Evolutionary conservation across 345 rosid species (phyloP), one percentile per base, ranked within the genome.

Genomic region (Geranium brycei): DNA sequence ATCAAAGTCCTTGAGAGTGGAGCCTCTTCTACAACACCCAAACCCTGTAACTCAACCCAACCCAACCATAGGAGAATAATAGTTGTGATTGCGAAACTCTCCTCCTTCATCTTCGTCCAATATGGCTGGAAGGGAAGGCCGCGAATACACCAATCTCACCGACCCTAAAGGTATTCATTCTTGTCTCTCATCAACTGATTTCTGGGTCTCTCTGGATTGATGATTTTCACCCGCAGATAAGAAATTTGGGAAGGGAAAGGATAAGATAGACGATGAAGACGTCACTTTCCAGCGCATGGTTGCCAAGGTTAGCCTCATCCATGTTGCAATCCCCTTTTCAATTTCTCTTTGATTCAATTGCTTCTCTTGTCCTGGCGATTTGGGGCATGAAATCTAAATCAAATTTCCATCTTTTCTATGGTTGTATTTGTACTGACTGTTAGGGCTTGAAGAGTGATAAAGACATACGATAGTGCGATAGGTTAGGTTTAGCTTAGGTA

Each of bases 91-190:
- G n/a, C n/a, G n/a, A n/a, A 23, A 23, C 28, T 23, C 28, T 23
- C 28, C 28, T 23, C 28, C 28, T 23, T 23, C 28, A 2, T 23
- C 28, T 23, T 23, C 28, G 10, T 35, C 10, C 7, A 4, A 35
- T 65, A 93, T 93, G 97, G 85, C 99, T 16, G 99, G 99, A 63
- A 90, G 96, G 69, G 99, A 90, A 84, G 99, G 90, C 58, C 79
- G 90, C 17, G 99, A 93, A 63, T 90, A 90, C 80, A 93, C 99
- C 68, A 93, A 93, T 73, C 99, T 93, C 63, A 75, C 80, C 62
- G 96, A 93, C 73, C 97, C 97, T 17, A 93, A 93, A 87, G 97
- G 97, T 83, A 19, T 57, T 15, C 28, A 16, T 57, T 17, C 13
- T 17, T 28, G 4, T 13, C 58, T 3, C 67, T 13, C 12, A 23